A percentile compares a stretch with the other conserved stretches of the same genome.
These are phyloP conservation scores for Nyssa sinensis DNA, from an alignment of 148 eudicot species.

Conservation along the genomic window DNA sequence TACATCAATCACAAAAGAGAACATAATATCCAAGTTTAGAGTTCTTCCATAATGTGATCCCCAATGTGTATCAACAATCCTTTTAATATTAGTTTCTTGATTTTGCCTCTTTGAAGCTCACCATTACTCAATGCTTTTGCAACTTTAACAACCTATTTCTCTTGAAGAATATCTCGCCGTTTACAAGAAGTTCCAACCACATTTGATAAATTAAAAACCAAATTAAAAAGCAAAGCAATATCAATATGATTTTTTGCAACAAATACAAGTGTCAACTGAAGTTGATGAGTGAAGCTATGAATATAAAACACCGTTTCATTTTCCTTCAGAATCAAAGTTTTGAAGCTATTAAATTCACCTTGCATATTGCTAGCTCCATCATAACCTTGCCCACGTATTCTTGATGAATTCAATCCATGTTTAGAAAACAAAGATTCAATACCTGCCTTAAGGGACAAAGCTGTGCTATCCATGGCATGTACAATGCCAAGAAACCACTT, in stretches of 20 bases:
- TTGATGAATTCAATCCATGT: constrained; percentile 13
- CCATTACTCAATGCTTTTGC: background rate
- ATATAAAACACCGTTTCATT: background rate
- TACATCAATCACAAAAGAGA: constrained; percentile 1
- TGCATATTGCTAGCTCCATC: constrained; percentile 14
- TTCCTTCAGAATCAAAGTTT: constrained; percentile 4
- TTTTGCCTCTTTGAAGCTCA: constrained; percentile 3
- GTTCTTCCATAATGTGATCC: background rate
- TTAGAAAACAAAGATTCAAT: constrained; percentile 12
- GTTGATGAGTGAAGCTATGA: constrained; percentile 4
- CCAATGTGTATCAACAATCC: background rate
- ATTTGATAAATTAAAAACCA: background rate
- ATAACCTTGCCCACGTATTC: too few species aligned
- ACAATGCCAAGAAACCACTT: constrained; percentile 4
- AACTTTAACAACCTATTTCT: background rate
- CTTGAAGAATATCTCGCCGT: background rate
- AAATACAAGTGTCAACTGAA: too few species aligned
- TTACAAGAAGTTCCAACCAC: constrained; percentile 10
- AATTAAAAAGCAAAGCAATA: background rate
- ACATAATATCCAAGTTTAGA: background rate
- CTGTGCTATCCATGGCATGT: constrained; percentile 11
- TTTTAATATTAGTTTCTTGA: constrained; percentile 6
- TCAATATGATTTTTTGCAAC: background rate
- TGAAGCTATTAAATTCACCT: constrained; percentile 6
- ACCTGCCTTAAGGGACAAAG: constrained; percentile 3